A percentile compares a stretch with the other conserved stretches of the same genome.
Evolutionary conservation across 2,329 filamentous ascomycete genomes (phyloP).

Genomic region (Graphilbum fragrans): DNA sequence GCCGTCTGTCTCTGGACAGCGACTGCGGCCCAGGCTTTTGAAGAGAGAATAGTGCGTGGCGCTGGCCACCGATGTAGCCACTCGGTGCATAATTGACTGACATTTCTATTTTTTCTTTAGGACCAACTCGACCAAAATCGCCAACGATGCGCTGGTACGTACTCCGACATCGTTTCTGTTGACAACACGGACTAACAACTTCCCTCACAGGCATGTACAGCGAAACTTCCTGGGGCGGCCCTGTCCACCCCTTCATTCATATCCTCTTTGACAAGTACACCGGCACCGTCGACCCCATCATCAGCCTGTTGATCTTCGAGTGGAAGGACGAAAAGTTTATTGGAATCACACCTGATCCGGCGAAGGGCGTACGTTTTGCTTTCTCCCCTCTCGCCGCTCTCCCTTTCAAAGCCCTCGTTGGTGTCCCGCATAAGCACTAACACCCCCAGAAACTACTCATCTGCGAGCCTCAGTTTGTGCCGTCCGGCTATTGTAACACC

Average conservation of each 20-base stretch:
- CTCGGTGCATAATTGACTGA: too few species aligned
- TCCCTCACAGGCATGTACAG: conserved; percentile 73
- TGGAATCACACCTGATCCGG: conserved; percentile 49
- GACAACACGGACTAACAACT: conserved; percentile 5
- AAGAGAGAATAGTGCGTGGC: conserved; percentile 41
- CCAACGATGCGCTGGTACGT: conserved; percentile 62
- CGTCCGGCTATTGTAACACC: conserved; percentile 58
- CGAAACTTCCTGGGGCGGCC: conserved; percentile 75
- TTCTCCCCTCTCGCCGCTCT: background rate
- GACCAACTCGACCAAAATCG: conserved; percentile 64
- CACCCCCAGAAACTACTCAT: conserved; percentile 39
- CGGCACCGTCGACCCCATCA: conserved; percentile 56
- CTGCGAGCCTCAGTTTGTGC: conserved; percentile 62
- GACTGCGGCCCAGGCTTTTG: conserved; percentile 31
- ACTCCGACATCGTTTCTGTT: background rate
- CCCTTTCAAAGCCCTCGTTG: background rate
- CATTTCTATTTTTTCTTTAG: conserved; percentile 26
- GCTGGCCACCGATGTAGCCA: background rate
- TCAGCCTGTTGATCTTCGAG: conserved; percentile 85
- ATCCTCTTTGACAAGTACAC: conserved; percentile 59
- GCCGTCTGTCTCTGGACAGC: conserved; percentile 41
- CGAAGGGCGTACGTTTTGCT: conserved; percentile 11
- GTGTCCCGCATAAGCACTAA: background rate
- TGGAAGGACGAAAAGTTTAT: conserved; percentile 78
- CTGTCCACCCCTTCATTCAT: conserved; percentile 78